phyloP scores from a whole-genome alignment of 306 rosid genomes.

The Psophocarpus tetragonolobus region DNA sequence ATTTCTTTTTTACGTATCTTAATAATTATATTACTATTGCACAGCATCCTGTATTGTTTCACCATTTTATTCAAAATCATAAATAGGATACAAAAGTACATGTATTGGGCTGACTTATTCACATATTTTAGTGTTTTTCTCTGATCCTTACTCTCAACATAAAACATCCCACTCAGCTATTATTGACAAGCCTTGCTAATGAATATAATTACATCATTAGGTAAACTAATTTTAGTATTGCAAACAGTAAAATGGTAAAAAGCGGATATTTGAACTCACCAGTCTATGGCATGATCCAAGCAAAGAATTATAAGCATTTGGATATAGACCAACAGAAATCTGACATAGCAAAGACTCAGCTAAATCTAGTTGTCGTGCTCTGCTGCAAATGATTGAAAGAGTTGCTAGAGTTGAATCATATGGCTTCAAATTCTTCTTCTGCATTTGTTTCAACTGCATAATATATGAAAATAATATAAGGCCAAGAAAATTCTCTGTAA shows the following conservation, averaged over 20 bases:
- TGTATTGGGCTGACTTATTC: neutral
- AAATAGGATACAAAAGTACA: neutral
- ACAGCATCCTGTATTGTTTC: neutral
- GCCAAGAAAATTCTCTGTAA: neutral
- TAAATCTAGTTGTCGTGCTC: constrained; percentile 60
- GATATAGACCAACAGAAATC: constrained; percentile 43
- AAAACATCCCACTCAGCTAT: constrained; percentile 1
- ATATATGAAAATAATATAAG: constrained; percentile 29
- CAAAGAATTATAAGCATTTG: constrained; percentile 64
- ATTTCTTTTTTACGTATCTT: constrained; percentile 11
- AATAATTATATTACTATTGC: neutral
- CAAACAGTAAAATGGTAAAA: constrained; percentile 27
- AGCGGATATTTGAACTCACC: constrained; percentile 56
- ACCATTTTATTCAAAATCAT: constrained; percentile 4
- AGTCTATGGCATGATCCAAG: constrained; percentile 59
- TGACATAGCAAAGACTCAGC: constrained; percentile 75
- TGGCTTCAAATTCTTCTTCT: constrained; percentile 66
- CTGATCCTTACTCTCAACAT: neutral
- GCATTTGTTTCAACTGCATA: constrained; percentile 71
- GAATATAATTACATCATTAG: constrained; percentile 1
- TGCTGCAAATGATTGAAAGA: constrained; percentile 67
- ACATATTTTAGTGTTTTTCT: constrained; percentile 12
- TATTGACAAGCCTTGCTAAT: neutral
- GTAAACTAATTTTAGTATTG: constrained; percentile 17
- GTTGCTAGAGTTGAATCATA: constrained; percentile 63